These are phyloP conservation scores for Erodium moschatum DNA, from an alignment of 441 rosid genomes.

Conservation along the genomic window DNA sequence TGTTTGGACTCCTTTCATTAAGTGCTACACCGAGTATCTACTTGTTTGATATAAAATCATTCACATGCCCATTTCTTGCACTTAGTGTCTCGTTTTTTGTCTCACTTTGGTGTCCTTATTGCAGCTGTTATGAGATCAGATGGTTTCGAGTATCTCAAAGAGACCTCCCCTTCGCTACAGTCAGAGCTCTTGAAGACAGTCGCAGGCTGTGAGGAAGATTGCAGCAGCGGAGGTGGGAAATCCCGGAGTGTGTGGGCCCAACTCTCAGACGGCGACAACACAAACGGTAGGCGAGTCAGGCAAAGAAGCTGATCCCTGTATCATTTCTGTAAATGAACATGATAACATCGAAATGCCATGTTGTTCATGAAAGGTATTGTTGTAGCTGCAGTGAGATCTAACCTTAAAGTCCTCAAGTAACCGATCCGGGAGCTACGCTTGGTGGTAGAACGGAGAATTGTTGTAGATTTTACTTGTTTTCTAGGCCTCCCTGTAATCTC, in stretches of 20 bases:
- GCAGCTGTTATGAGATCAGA: constrained; percentile 64
- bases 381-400: not conserved
- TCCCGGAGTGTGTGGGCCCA: constrained; percentile 81
- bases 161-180: constrained; percentile 36
- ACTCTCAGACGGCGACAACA: constrained; percentile 71
- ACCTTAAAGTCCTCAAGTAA: not conserved
- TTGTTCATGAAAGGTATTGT: not conserved
- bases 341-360: not conserved
- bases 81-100: too few relatives aligned
- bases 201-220: constrained; percentile 67
- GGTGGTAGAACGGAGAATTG: not conserved
- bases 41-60: too few relatives aligned
- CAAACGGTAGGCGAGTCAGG: constrained; percentile 57
- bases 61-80: too few relatives aligned
- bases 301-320: constrained; percentile 38
- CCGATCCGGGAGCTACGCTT: not conserved
- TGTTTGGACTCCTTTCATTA: too few relatives aligned
- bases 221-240: constrained; percentile 55
- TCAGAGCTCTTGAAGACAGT: constrained; percentile 51
- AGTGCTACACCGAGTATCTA: too few relatives aligned
- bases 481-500: not conserved
- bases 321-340: constrained; percentile 18
- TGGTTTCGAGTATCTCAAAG: constrained; percentile 44
- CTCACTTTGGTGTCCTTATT: constrained; percentile 3
- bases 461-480: too few relatives aligned